Percentiles rank a stretch among this genome's conserved stretches.
Evolutionary conservation across 2,329 filamentous ascomycete species (phyloP).

Genomic region (Pseudocercospora musae): DNA sequence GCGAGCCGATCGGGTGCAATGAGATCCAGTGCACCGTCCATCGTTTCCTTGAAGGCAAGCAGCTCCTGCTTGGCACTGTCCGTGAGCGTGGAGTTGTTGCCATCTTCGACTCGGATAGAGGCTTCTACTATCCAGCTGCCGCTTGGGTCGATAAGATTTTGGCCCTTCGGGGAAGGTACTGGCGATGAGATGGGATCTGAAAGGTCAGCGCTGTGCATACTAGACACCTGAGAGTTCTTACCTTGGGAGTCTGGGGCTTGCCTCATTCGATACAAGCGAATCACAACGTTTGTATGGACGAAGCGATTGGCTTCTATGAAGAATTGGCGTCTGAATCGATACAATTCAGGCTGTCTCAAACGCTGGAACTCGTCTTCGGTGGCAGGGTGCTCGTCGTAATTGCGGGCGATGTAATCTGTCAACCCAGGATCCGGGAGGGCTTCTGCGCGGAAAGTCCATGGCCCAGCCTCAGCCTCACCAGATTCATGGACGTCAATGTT

Average conservation of each 20-base stretch:
- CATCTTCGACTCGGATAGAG: constrained; percentile 55
- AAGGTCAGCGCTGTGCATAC: background rate
- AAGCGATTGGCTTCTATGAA: constrained; percentile 56
- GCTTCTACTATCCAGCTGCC: constrained; percentile 59
- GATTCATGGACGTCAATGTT: constrained; percentile 14
- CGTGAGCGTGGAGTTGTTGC: constrained; percentile 52
- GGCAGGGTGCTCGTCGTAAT: constrained; percentile 49
- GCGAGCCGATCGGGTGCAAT: constrained; percentile 56
- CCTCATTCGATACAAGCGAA: constrained; percentile 52
- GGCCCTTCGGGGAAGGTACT: constrained; percentile 41
- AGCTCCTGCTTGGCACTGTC: constrained; percentile 55
- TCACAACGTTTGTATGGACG: constrained; percentile 55
- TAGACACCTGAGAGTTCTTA: background rate
- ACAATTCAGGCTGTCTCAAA: constrained; percentile 19
- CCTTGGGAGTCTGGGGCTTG: constrained; percentile 14
- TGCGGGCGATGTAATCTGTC: constrained; percentile 52
- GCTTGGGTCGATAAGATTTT: constrained; percentile 54
- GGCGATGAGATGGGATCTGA: constrained; percentile 31
- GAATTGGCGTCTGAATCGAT: constrained; percentile 48
- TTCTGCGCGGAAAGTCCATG: constrained; percentile 29
- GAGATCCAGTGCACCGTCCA: constrained; percentile 57
- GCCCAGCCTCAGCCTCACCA: background rate
- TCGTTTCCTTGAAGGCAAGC: constrained; percentile 51
- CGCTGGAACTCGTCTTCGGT: constrained; percentile 43
- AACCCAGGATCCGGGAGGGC: constrained; percentile 48